These are phyloP conservation scores for Persicaria tinctoria DNA, from an alignment of 148 eudicot genomes.

Conservation along the genomic window DNA sequence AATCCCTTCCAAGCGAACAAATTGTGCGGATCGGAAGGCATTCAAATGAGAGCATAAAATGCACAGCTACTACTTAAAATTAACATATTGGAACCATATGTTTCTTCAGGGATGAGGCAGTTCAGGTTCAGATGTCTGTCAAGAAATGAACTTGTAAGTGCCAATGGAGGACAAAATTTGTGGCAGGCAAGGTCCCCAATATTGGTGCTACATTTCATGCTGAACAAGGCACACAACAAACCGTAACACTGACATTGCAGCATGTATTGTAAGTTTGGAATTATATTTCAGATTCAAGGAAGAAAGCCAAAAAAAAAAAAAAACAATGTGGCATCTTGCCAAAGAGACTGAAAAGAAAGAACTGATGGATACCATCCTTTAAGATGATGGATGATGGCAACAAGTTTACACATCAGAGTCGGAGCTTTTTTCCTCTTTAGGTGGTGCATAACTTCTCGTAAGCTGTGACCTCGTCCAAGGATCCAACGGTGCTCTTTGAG, in stretches of 20 bases:
- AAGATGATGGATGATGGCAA: background rate
- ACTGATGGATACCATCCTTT: background rate
- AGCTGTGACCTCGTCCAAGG: constrained; percentile 89
- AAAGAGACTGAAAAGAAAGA: background rate
- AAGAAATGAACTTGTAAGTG: too few species aligned
- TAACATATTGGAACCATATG: too few species aligned
- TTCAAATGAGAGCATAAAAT: too few species aligned
- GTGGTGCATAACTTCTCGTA: constrained; percentile 69
- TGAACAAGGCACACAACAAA: background rate
- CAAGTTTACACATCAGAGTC: constrained; percentile 29
- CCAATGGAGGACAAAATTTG: too few species aligned
- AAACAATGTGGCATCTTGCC: background rate
- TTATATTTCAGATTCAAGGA: background rate
- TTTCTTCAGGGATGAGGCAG: too few species aligned
- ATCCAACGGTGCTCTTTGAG: constrained; percentile 69
- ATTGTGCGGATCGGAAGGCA: too few species aligned
- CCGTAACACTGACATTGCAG: background rate
- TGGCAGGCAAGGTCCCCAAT: too few species aligned
- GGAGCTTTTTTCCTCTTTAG: constrained; percentile 64
- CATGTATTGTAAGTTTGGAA: background rate
- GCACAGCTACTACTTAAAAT: too few species aligned
- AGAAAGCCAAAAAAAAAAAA: background rate
- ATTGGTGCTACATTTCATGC: too few species aligned
- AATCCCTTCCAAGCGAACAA: too few species aligned
- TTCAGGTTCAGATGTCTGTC: too few species aligned